Base-by-base conservation (phyloP, 163 green algal genomes). In the Scenedesmus sp. region DNA sequence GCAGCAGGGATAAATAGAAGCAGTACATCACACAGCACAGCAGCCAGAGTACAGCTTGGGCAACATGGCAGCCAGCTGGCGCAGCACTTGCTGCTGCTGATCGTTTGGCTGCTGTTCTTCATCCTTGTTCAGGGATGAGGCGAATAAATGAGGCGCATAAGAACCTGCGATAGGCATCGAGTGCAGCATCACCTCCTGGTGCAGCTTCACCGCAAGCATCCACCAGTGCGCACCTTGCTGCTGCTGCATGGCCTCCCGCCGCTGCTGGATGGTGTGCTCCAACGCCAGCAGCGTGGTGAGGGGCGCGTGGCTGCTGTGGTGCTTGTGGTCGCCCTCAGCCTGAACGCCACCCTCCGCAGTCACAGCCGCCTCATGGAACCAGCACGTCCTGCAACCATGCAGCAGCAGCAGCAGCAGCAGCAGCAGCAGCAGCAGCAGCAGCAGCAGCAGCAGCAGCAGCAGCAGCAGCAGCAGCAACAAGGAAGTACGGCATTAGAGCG, bases 261-360 rank as follows among this genome's bases (percentile, higher is more conserved):
- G 93, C 90, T 97, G 70, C 85, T 93, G 72, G 80, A 99, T 99
- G 80, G 96, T 99, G 46, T 91, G 81, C 95, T 99, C 97, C 37
- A 99, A 92, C 3, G 94, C 94, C 83, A 96, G 94, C 49, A 99
- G 94, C 1, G 97, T 99, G 59, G 96, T 98, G 76, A 95, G 92
- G 0, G 96, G 96, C 30, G 94, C 87, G 59, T 96, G 86, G 9
- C 80, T 90, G 16, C 22, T 43, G 43, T 85, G 73, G 18, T 88
- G 53, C 42, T 89, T 81, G 86, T 96, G 89, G 2, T 94, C 82
- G 12, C 94, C 95, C 24, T 59, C 88, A 46, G 15, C 80, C 5
- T 95, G 26, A 24, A 87, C 51, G 85, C 46, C 15, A 12, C 43
- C 85, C 1, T 85, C 59, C 43, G 30, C 80, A 35, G 80, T 13